Evolutionary conservation across 1,139 yeast species (phyloP).

Genomic region (Saccharomyces pastorianus): DNA sequence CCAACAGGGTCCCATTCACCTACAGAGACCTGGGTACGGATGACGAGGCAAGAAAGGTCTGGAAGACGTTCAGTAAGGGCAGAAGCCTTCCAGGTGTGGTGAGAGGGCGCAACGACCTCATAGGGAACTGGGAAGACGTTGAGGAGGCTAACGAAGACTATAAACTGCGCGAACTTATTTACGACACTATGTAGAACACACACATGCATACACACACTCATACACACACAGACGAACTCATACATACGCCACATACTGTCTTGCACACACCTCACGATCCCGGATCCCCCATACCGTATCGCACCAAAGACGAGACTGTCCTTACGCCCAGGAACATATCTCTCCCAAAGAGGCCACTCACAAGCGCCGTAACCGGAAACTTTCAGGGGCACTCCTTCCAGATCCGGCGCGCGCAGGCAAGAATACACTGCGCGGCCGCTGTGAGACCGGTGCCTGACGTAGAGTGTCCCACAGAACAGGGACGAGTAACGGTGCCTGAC

Average conservation of each 20-base stretch:
- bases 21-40: slow-evolving; percentile 78
- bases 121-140: slow-evolving; percentile 73
- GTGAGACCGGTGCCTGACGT: neutral
- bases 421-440: neutral
- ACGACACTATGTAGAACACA: slow-evolving; percentile 34
- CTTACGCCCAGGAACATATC: slow-evolving; percentile 6
- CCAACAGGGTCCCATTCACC: slow-evolving; percentile 60
- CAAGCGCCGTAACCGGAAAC: neutral
- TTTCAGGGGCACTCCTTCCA: neutral
- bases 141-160: slow-evolving; percentile 85
- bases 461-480: neutral
- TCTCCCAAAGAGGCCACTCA: neutral
- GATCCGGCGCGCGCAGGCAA: neutral
- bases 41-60: slow-evolving; percentile 72
- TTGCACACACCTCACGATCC: neutral
- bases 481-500: slow-evolving; percentile 7
- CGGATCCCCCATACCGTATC: neutral
- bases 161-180: slow-evolving; percentile 50
- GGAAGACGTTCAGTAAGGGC: slow-evolving; percentile 75
- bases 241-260: neutral
- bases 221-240: neutral
- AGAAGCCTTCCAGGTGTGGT: slow-evolving; percentile 83
- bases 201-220: neutral
- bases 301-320: neutral
- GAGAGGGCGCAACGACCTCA: slow-evolving; percentile 74